Conservation (phyloP, 306 rosid genomes). For the Canavalia gladiata region DNA sequence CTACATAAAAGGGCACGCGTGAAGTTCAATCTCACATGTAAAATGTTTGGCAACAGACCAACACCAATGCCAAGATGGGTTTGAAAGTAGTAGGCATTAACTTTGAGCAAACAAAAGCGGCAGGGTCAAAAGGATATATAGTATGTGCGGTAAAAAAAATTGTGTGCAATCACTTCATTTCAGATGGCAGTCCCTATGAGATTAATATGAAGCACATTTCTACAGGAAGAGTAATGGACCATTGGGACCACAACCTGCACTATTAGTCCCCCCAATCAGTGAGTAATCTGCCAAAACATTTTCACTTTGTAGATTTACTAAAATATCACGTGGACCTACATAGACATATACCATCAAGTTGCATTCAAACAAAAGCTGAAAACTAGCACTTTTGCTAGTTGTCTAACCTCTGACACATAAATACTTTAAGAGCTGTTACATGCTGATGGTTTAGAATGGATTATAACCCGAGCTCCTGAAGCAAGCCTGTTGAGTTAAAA, state of each 20-base stretch:
- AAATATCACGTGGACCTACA: constrained; percentile 45
- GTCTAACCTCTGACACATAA: constrained; percentile 22
- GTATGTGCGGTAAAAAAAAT: constrained; percentile 49
- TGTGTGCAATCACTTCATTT: constrained; percentile 47
- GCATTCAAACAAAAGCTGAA: constrained; percentile 52
- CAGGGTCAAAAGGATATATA: constrained; percentile 33
- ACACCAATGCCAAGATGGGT: constrained; percentile 24
- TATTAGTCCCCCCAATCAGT: constrained; percentile 48
- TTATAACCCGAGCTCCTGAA: constrained; percentile 97
- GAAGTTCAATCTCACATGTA: constrained; percentile 30
- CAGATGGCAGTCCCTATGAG: constrained; percentile 45
- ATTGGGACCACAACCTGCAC: constrained; percentile 62
- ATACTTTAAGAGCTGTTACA: constrained; percentile 50
- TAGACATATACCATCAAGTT: constrained; percentile 49
- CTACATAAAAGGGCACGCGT: constrained; percentile 27
- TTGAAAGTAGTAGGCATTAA: constrained; percentile 36
- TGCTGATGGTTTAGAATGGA: constrained; percentile 70
- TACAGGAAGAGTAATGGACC: constrained; percentile 52
- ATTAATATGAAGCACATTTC: constrained; percentile 33
- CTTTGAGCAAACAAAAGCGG: constrained; percentile 41
- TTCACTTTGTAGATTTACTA: constrained; percentile 57
- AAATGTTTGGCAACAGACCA: constrained; percentile 20
- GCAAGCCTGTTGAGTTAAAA: constrained; percentile 82
- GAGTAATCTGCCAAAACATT: constrained; percentile 47
- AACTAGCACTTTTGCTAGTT: constrained; percentile 32